These are phyloP conservation scores for Solanum tacnaense DNA, from an alignment of 257 asterid species.

Conservation along the genomic window DNA sequence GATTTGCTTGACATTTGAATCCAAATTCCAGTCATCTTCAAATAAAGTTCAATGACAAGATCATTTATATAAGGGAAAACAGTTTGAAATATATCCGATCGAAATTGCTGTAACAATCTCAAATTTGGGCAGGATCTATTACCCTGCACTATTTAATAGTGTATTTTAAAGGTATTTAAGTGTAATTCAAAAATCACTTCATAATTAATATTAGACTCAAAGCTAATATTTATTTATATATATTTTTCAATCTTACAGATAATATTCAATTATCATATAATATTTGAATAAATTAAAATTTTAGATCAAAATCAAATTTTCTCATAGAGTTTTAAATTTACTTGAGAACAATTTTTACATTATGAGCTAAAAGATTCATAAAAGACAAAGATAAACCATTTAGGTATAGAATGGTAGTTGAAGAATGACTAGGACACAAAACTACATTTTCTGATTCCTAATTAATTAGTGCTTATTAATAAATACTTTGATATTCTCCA, in stretches of 20 bases:
- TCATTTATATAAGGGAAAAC: neutral
- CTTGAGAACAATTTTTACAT: neutral
- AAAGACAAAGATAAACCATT: neutral
- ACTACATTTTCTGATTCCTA: neutral
- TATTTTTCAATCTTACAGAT: neutral
- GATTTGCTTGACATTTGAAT: neutral
- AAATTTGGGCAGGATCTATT: no score
- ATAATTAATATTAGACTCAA: neutral
- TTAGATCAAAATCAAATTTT: neutral
- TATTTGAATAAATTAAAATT: neutral
- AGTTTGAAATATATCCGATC: no score
- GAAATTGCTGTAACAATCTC: no score
- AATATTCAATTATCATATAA: neutral
- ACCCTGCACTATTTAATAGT: no score
- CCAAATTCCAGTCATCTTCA: neutral
- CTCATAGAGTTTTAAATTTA: neutral
- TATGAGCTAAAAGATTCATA: neutral
- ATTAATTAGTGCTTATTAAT: neutral
- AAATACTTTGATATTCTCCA: neutral
- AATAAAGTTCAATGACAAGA: neutral
- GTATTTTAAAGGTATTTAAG: no score
- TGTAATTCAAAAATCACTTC: no score
- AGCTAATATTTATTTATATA: neutral
- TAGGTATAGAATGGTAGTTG: neutral
- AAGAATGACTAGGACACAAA: neutral